Evolutionary conservation across 2,329 filamentous ascomycete species (phyloP).

Genomic region (Talaromyces islandicus): DNA sequence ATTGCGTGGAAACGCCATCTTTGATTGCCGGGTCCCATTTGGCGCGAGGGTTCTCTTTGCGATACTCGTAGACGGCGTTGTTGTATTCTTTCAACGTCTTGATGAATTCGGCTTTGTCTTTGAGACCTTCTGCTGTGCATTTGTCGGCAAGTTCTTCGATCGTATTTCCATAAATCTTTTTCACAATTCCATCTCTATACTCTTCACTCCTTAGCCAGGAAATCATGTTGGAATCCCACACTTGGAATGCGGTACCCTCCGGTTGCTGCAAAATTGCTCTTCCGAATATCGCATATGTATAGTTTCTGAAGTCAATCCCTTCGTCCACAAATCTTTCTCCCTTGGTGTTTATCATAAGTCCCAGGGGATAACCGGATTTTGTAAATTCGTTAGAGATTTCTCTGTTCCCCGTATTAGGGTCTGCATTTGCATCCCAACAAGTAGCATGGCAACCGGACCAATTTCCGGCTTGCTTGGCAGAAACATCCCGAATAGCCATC

Average conservation of each 20-base stretch:
- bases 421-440: slow-evolving; percentile 60
- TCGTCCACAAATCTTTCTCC: slow-evolving; percentile 62
- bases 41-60: slow-evolving; percentile 37
- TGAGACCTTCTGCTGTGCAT: slow-evolving; percentile 43
- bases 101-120: slow-evolving; percentile 42
- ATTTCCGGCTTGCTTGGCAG: slow-evolving; percentile 50
- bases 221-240: slow-evolving; percentile 54
- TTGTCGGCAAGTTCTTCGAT: slow-evolving; percentile 53
- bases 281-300: slow-evolving; percentile 63
- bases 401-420: slow-evolving; percentile 50
- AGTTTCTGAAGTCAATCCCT: slow-evolving; percentile 59
- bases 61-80: slow-evolving; percentile 46
- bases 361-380: slow-evolving; percentile 63
- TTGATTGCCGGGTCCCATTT: slow-evolving; percentile 56
- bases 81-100: slow-evolving; percentile 53
- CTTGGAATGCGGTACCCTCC: slow-evolving; percentile 54
- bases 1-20: slow-evolving; percentile 58
- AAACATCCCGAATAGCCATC: slow-evolving; percentile 47
- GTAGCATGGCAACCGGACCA: slow-evolving; percentile 62
- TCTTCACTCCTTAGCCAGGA: slow-evolving; percentile 56
- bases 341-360: slow-evolving; percentile 56
- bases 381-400: slow-evolving; percentile 61
- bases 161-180: slow-evolving; percentile 45
- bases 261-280: slow-evolving; percentile 56
- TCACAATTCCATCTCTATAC: slow-evolving; percentile 54